These are phyloP conservation scores for Zygoascus flipseniorum DNA, from an alignment of 805 yeast genomes.

Conservation along the genomic window DNA sequence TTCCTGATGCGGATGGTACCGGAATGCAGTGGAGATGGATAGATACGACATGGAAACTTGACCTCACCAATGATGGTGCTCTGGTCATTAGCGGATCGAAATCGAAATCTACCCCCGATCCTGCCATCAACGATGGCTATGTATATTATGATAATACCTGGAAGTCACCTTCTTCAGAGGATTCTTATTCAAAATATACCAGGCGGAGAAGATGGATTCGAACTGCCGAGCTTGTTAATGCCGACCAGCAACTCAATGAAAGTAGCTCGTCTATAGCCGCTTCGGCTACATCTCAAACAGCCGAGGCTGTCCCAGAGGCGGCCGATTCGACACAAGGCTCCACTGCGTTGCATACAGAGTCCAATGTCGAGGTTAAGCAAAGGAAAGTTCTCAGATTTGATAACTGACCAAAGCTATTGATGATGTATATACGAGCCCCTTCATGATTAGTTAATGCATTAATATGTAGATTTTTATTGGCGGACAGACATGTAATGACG, in stretches of 20 bases:
- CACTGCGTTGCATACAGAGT: conserved; percentile 1
- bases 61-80: conserved; percentile 81
- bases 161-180: conserved; percentile 85
- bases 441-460: not conserved
- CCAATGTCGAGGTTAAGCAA: conserved; percentile 5
- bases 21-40: conserved; percentile 93
- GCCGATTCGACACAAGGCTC: not conserved
- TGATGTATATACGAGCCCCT: not conserved
- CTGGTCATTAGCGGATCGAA: conserved; percentile 47
- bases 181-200: conserved; percentile 82
- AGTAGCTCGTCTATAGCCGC: not conserved
- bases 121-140: conserved; percentile 74
- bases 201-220: conserved; percentile 94
- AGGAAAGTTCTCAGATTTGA: conserved; percentile 19
- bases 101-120: conserved; percentile 44
- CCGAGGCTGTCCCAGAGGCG: not conserved
- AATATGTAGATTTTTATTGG: not conserved
- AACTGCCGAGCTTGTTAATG: conserved; percentile 46
- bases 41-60: conserved; percentile 86
- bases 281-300: not conserved
- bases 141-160: conserved; percentile 89
- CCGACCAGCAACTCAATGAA: conserved; percentile 3
- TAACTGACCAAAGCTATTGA: not conserved
- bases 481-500: too few species aligned
- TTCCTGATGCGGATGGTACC: conserved; percentile 63